Percentiles rank a stretch among this genome's conserved stretches.
phyloP scores from a whole-genome alignment of 768 basidiomycete genomes.

The Phylloporus rhodoxanthus region DNA sequence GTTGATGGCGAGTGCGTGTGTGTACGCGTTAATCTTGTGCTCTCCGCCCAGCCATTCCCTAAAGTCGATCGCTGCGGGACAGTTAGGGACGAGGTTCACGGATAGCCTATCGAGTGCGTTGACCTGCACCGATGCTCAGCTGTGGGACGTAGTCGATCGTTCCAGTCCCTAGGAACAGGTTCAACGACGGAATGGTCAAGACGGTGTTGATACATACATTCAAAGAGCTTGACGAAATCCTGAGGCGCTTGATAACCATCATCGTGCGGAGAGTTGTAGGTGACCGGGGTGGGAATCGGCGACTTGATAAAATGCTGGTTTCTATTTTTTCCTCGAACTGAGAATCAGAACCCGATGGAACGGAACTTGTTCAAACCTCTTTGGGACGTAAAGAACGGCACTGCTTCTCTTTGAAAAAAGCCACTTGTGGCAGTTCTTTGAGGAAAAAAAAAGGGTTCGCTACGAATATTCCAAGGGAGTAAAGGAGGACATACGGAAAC shows the following conservation, averaged over 20 bases:
- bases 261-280: slow-evolving; percentile 46
- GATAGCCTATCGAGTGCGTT: neutral
- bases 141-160: slow-evolving; percentile 52
- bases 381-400: slow-evolving; percentile 71
- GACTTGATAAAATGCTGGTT: slow-evolving; percentile 61
- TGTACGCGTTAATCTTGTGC: slow-evolving; percentile 62
- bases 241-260: slow-evolving; percentile 24
- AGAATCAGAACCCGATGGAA: neutral
- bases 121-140: slow-evolving; percentile 52
- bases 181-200: neutral
- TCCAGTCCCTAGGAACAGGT: slow-evolving; percentile 47
- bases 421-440: slow-evolving; percentile 84
- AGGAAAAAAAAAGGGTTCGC: neutral
- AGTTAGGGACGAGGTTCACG: slow-evolving; percentile 1
- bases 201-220: slow-evolving; percentile 25
- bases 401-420: slow-evolving; percentile 62
- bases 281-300: slow-evolving; percentile 50
- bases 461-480: neutral
- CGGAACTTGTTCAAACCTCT: slow-evolving; percentile 33
- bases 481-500: slow-evolving; percentile 47
- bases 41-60: slow-evolving; percentile 73
- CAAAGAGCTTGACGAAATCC: slow-evolving; percentile 47
- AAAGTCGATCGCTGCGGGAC: slow-evolving; percentile 57
- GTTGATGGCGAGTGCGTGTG: slow-evolving; percentile 57
- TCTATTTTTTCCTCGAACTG: slow-evolving; percentile 27